Base-by-base conservation (phyloP, 345 rosid species). In the Psidium friedrichsthalianum region DNA sequence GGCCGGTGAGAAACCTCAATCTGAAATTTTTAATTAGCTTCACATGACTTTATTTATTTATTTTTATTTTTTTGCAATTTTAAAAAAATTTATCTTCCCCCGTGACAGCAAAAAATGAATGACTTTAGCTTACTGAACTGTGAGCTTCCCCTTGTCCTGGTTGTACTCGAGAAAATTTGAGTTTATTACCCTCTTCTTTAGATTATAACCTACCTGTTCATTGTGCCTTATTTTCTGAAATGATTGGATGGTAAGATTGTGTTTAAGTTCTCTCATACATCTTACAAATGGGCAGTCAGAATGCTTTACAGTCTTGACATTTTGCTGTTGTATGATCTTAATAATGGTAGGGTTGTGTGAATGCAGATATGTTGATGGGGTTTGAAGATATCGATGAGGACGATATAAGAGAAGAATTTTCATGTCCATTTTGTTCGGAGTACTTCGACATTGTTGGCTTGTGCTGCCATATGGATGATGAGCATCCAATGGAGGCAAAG, bases 391-490 rank as follows among this genome's bases (percentile, higher is more conserved):
- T 92, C 16, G 99, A 94, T 85, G 99, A 92, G 85, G 99, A 97
- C 69, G 99, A 96, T 89, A 88, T 93, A 86, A 91, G 94, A 87
- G 99, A 96, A 90, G 99, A 97, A 89, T 97, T 94, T 87, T 94
- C 97, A 49, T 97, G 99, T 90, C 99, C 99, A 44, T 97, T 97
- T 90, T 97, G 98, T 87, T 90, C 98, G 25, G 97, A 95, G 83
- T 93, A 91, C 85, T 97, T 93, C 58, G 98, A 97, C 89, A 97
- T 97, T 56, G 95, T 92, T 53, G 96, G 98, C 83, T 90, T 95
- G 88, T 97, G 98, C 85, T 94, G 98, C 87, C 99, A 94, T 94
- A 95, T 97, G 82, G 98, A 97, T 64, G 98, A 97, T 59, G 95
- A 93, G 88, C 99, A 97, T 89, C 94, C 95, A 21, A 61, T 88